Conservation (phyloP, 306 rosid species). For the Trifolium dubium region DNA sequence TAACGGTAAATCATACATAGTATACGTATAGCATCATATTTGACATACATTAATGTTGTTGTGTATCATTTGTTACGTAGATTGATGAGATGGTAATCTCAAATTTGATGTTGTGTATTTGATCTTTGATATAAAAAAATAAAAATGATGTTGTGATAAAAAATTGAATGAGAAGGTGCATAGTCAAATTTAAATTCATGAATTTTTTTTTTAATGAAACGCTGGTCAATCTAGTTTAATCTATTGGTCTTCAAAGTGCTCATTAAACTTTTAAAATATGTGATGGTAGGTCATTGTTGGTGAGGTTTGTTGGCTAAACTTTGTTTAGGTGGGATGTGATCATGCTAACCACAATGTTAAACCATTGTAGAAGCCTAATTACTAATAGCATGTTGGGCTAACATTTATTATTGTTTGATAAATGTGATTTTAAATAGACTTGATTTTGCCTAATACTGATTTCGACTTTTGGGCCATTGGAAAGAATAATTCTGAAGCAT, state of each 20-base stretch:
- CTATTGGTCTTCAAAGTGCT: constrained; percentile 32
- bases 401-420: background rate
- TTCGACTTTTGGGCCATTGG: too few species aligned
- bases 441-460: background rate
- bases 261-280: constrained; percentile 2
- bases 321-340: constrained; percentile 47
- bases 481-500: too few species aligned
- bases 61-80: background rate
- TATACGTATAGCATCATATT: background rate
- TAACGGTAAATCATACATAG: too few species aligned
- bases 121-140: background rate
- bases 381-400: constrained; percentile 1
- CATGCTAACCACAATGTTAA: constrained; percentile 44
- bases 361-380: constrained; percentile 19
- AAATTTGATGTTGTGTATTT: background rate
- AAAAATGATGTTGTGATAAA: too few species aligned
- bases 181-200: constrained; percentile 20
- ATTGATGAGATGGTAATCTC: constrained; percentile 7
- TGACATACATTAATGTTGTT: background rate
- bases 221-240: constrained; percentile 37
- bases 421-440: background rate
- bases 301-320: constrained; percentile 52
- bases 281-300: constrained; percentile 46
- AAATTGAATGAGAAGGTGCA: constrained; percentile 26
- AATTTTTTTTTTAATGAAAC: background rate